Conservation (phyloP, 208 protist species). For the Wallacemonas sp. region DNA sequence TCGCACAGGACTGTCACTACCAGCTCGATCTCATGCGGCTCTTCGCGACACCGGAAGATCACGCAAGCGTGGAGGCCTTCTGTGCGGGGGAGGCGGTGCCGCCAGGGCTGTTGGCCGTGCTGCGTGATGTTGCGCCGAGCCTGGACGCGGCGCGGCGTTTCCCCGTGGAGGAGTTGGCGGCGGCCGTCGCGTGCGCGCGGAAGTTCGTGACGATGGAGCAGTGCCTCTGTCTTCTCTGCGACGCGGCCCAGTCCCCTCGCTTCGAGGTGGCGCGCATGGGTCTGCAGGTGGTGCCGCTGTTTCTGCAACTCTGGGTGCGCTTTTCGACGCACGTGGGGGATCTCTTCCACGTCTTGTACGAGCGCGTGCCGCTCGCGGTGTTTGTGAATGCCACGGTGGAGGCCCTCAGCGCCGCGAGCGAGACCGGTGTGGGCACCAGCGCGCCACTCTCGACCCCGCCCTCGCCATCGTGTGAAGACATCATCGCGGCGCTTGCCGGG, state of each 20-base stretch:
- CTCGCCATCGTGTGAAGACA: constrained; percentile 1
- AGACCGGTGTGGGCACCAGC: constrained; percentile 15
- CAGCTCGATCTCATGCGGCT: constrained; percentile 6
- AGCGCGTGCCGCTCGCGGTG: neutral
- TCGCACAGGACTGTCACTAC: constrained; percentile 15
- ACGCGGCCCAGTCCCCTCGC: constrained; percentile 15
- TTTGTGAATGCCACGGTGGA: constrained; percentile 24
- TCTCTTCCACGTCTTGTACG: constrained; percentile 36
- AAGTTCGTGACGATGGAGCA: constrained; percentile 7
- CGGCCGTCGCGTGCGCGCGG: neutral
- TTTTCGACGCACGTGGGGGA: constrained; percentile 27
- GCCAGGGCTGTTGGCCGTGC: neutral
- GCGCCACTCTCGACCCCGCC: neutral
- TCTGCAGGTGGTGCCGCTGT: constrained; percentile 61
- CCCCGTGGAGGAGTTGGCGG: neutral
- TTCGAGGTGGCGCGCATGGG: constrained; percentile 81
- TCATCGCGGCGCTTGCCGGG: constrained; percentile 18
- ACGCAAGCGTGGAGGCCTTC: neutral
- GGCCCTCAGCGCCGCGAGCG: constrained; percentile 25
- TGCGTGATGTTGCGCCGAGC: neutral
- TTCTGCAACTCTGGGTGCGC: constrained; percentile 67
- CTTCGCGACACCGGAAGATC: constrained; percentile 2
- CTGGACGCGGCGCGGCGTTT: neutral
- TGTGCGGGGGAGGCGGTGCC: neutral
- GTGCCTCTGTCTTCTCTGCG: constrained; percentile 10